A percentile compares a stretch with the other conserved stretches of the same genome.
These are phyloP conservation scores for Naematelia encephala DNA, from an alignment of 768 basidiomycete species.

Conservation along the genomic window DNA sequence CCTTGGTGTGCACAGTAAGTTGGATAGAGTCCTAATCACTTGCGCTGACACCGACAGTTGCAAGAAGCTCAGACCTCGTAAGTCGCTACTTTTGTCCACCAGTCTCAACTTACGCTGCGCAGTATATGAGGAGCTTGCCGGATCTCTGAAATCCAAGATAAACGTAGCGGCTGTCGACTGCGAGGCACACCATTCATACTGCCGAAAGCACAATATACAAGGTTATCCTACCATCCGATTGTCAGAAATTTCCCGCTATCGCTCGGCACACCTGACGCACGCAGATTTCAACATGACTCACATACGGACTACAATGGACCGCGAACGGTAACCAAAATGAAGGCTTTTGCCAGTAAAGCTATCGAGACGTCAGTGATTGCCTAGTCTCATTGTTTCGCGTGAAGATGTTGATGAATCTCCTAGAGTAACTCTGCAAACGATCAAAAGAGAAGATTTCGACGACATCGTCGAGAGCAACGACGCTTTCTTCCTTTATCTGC, in stretches of 20 bases:
- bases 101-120: slow-evolving; percentile 28
- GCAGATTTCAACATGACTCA: slow-evolving; percentile 56
- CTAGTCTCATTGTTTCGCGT: background rate
- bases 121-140: slow-evolving; percentile 72
- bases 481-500: slow-evolving; percentile 63
- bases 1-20: slow-evolving; percentile 86
- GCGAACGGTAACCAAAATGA: slow-evolving; percentile 67
- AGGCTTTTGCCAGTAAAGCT: slow-evolving; percentile 72
- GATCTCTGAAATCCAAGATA: slow-evolving; percentile 65
- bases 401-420: slow-evolving; percentile 8
- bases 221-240: slow-evolving; percentile 83
- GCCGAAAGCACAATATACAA: slow-evolving; percentile 62
- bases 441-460: slow-evolving; percentile 36
- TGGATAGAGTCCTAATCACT: background rate
- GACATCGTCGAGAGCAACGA: slow-evolving; percentile 53
- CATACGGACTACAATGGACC: slow-evolving; percentile 73
- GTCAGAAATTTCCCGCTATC: slow-evolving; percentile 52
- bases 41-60: slow-evolving; percentile 55
- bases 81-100: slow-evolving; percentile 15
- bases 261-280: background rate
- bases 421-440: slow-evolving; percentile 30
- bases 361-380: slow-evolving; percentile 58
- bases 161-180: slow-evolving; percentile 86
- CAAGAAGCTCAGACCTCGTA: slow-evolving; percentile 76
- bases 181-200: slow-evolving; percentile 67